A percentile compares a stretch with the other conserved stretches of the same genome.
Evolutionary conservation across 2,329 filamentous ascomycete genomes (phyloP).

Genomic region (Ophiostoma sp.): DNA sequence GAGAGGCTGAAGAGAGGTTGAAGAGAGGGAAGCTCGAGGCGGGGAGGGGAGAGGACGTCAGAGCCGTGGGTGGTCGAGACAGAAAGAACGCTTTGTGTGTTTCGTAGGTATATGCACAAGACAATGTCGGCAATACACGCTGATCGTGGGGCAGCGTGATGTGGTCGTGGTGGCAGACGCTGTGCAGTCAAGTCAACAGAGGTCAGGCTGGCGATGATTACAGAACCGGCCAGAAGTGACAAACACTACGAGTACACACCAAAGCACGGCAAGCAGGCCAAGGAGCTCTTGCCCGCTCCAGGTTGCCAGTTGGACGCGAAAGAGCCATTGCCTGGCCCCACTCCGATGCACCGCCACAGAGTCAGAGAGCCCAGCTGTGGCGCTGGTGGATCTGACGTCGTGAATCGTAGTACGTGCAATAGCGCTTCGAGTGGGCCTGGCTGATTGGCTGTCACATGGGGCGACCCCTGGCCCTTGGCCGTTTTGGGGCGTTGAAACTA

Average conservation of each 20-base stretch:
- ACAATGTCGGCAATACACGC: too few species aligned
- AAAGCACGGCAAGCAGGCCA: not conserved
- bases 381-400: not conserved
- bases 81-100: too few species aligned
- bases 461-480: conserved; percentile 15
- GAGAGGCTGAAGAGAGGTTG: not conserved
- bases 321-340: not conserved
- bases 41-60: not conserved
- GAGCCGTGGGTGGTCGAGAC: not conserved
- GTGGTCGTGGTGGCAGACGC: not conserved
- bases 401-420: not conserved
- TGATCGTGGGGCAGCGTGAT: too few species aligned
- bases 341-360: conserved; percentile 7
- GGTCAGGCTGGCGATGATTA: conserved; percentile 8
- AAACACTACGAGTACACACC: not conserved
- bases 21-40: not conserved
- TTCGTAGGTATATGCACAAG: too few species aligned
- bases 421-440: not conserved
- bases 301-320: conserved; percentile 24
- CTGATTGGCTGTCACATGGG: conserved; percentile 19
- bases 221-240: not conserved
- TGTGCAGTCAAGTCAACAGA: not conserved
- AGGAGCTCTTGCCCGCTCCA: conserved; percentile 16
- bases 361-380: not conserved
- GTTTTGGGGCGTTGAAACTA: conserved; percentile 18